Conservation (phyloP, 129 eudicot species). For the Sambucus nigra region DNA sequence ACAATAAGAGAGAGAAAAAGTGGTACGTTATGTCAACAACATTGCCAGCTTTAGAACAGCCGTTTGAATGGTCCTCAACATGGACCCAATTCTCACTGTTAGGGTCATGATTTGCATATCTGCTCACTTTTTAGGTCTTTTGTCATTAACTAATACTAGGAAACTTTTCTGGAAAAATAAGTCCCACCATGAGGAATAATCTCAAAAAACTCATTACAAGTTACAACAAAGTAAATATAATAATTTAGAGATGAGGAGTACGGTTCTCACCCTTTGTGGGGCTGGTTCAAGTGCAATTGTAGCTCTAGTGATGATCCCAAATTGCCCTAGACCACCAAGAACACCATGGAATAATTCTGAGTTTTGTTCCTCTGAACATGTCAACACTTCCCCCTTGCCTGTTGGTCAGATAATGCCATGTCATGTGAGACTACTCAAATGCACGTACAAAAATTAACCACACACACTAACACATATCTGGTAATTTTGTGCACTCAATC, state of each 20-base stretch:
- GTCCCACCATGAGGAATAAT: not conserved
- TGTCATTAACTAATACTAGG: slow-evolving; percentile 21
- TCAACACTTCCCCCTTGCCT: slow-evolving; percentile 47
- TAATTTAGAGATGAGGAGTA: not conserved
- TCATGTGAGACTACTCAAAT: slow-evolving; percentile 1
- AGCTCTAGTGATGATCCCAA: slow-evolving; percentile 45
- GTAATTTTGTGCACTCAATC: too few species aligned
- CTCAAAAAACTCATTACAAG: slow-evolving; percentile 11
- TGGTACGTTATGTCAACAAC: slow-evolving; percentile 19
- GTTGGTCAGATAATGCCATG: slow-evolving; percentile 7
- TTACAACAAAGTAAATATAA: slow-evolving; percentile 38
- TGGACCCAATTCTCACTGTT: slow-evolving; percentile 13
- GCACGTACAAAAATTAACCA: too few species aligned
- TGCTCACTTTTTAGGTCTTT: slow-evolving; percentile 7
- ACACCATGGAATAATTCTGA: slow-evolving; percentile 44
- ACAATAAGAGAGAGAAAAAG: not conserved
- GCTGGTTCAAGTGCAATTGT: slow-evolving; percentile 49
- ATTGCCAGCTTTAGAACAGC: slow-evolving; percentile 24
- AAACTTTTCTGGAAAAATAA: not conserved
- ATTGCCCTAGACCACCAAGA: slow-evolving; percentile 54
- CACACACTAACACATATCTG: too few species aligned
- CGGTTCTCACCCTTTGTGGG: slow-evolving; percentile 31
- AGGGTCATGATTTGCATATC: slow-evolving; percentile 5
- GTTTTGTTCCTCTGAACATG: slow-evolving; percentile 35
- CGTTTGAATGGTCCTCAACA: slow-evolving; percentile 15